Evolutionary conservation across 2,329 filamentous ascomycete species (phyloP), one percentile per base, ranked within the genome.

Genomic region (Didymella glomerata): DNA sequence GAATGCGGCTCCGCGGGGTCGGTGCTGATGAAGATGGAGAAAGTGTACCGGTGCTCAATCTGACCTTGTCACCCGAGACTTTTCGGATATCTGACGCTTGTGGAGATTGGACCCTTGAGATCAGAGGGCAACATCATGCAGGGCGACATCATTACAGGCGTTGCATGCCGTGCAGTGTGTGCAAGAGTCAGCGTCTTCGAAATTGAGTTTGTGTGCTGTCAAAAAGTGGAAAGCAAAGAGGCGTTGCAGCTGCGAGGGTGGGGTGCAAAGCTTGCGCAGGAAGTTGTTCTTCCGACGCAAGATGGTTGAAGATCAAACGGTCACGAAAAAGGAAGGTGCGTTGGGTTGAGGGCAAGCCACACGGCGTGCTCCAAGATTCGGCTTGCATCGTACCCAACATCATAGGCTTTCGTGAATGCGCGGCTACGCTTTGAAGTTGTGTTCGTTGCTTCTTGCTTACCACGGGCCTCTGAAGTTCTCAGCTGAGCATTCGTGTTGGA

Each of bases 271-370:
- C 41, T 56, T 57, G 44, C 46, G 41, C 52, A 52, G 36, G 46
- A 55, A 51, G 54, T 52, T 48, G 56, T 46, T 54, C 49, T 49
- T 58, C 50, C 50, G 49, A 58, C 40, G 56, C 46, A 48, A 53
- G 50, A 58, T 54, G 49, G 40, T 4, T 22, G 51, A 45, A 59
- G 56, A 59, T 48, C 53, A 59, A 57, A 58, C 44, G 57, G 50
- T 50, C 41, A 59, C 59, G 22, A 50, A 63, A 63, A 46, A 54
- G 63, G 63, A 62, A 66, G 62, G 62, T 57, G 56, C 48, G 41
- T 51, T 28, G 51, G 34, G 53, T 38, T 49, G 61, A 41, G 47
- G 42, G 18, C 34, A 47, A 57, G 56, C 56, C 56, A 55, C 56
- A 41, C 58, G 60, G 60, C 54, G 54, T 63, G 52, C 53, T 42